Percentiles rank a stretch among this genome's conserved stretches.
Evolutionary conservation across 1,284 basidiomycete genomes (phyloP).

Genomic region (Naganishia sp.): DNA sequence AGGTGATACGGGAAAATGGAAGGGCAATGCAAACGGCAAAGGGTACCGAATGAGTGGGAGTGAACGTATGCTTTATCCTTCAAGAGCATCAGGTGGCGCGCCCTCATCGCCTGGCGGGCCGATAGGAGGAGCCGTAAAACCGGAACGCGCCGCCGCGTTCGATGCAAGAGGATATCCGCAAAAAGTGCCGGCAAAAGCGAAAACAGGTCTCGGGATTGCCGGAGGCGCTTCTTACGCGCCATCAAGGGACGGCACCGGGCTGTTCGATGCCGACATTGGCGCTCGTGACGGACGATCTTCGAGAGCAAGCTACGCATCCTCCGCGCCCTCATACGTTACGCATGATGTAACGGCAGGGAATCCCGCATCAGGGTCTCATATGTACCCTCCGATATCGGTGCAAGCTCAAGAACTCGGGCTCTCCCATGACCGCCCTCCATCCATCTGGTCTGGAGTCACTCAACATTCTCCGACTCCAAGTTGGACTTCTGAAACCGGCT

Average conservation of each 20-base stretch:
- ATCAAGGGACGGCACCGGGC: constrained; percentile 2
- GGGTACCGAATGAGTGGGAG: constrained; percentile 14
- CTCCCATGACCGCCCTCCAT: constrained; percentile 16
- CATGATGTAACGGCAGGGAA: background rate
- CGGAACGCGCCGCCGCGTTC: constrained; percentile 29
- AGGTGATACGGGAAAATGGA: constrained; percentile 27
- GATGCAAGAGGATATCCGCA: constrained; percentile 37
- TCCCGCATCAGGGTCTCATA: background rate
- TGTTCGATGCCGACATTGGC: background rate
- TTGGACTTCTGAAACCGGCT: constrained; percentile 26
- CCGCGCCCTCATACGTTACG: constrained; percentile 12
- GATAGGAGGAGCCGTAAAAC: background rate
- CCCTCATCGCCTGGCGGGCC: background rate
- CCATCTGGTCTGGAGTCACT: constrained; percentile 24
- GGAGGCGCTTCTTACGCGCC: constrained; percentile 3
- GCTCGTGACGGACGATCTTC: constrained; percentile 5
- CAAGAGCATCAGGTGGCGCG: background rate
- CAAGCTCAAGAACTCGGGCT: constrained; percentile 3
- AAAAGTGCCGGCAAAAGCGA: constrained; percentile 5
- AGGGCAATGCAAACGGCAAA: background rate
- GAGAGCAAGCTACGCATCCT: constrained; percentile 20
- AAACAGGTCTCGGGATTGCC: background rate
- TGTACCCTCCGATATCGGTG: constrained; percentile 21
- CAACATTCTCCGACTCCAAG: constrained; percentile 28
- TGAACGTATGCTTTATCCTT: constrained; percentile 3